phyloP scores from a whole-genome alignment of 192 early-diverging fungal genomes.

The Entophlyctis luteolus region DNA sequence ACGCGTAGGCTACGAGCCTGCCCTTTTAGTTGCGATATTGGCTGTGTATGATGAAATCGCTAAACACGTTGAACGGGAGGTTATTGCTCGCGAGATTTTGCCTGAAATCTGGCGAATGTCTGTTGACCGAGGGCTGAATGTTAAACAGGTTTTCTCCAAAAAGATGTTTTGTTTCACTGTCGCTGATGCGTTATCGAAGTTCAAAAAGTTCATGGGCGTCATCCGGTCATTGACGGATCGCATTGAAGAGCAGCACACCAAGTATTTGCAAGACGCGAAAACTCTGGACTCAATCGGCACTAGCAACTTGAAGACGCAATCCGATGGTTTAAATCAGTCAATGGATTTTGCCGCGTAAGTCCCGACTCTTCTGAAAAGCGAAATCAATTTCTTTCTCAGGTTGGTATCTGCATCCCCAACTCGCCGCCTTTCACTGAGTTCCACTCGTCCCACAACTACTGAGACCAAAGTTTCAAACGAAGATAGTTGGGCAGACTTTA shows the following conservation, averaged over 20 bases:
- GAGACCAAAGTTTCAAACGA: no score
- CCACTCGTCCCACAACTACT: no score
- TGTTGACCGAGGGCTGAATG: constrained; percentile 65
- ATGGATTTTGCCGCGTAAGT: no score
- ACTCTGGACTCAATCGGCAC: no score
- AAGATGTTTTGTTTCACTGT: background rate
- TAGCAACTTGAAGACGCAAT: no score
- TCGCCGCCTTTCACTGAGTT: no score
- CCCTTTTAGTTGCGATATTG: constrained; percentile 71
- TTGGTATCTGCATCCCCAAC: no score
- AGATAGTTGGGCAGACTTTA: no score
- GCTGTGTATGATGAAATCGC: constrained; percentile 78
- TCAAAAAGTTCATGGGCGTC: constrained; percentile 32
- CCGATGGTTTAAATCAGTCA: no score
- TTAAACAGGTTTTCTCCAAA: constrained; percentile 52
- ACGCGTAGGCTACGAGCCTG: constrained; percentile 58
- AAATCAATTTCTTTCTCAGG: no score
- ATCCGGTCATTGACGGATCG: constrained; percentile 21
- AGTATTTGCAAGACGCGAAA: constrained; percentile 29
- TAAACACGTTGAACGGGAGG: constrained; percentile 65
- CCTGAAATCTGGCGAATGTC: constrained; percentile 74
- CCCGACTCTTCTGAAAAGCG: no score
- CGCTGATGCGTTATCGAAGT: constrained; percentile 1
- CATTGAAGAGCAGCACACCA: constrained; percentile 27
- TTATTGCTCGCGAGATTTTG: constrained; percentile 70